Base-by-base conservation (phyloP, 331 rosid species). In the Cydonia oblonga region DNA sequence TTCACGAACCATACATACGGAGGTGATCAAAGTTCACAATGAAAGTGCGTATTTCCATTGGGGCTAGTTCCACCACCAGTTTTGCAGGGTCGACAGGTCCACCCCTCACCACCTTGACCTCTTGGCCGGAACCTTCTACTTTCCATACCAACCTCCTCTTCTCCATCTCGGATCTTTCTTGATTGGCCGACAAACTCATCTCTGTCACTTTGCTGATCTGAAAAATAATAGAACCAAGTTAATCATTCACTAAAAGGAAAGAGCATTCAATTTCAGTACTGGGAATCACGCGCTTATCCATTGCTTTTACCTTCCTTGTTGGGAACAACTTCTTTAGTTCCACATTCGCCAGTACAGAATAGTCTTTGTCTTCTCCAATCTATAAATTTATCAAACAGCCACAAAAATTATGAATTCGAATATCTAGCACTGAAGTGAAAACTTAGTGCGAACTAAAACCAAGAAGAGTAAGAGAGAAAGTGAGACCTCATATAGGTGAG, bases 41-140 rank as follows among this genome's bases (percentile, higher is more conserved):
- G 76, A 90, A 88, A 70, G 96, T 86, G 74, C 96, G 79, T 72
- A 90, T 90, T 75, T 90, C 95, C 95, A 88, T 88, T 12, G 92
- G 95, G 69, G 67, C 89, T 59, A 90, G 95, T 69, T 88, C 96
- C 70, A 87, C 96, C 72, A 87, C 81, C 76, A 90, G 83, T 68
- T 80, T 75, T 38, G 68, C 66, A 71, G 89, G 86, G 79, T 88
- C 92, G 57, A 88, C 76, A 20, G 90, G 84, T 44, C 86, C 89
- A 68, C 92, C 96, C 29, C 90, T 86, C 75, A 71, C 82, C 78
- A 77, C 89, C 84, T 88, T 82, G 12, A 73, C 20, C 71, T 83
- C 88, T 75, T 83, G 82, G 1, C 66, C 69, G 40, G 82, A 79
- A 42, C 93, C 87, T 81, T 84, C 87, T 19, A 88, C 89, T 75